phyloP scores from a whole-genome alignment of 179 eudicot genomes.

The Beta lomatogona region DNA sequence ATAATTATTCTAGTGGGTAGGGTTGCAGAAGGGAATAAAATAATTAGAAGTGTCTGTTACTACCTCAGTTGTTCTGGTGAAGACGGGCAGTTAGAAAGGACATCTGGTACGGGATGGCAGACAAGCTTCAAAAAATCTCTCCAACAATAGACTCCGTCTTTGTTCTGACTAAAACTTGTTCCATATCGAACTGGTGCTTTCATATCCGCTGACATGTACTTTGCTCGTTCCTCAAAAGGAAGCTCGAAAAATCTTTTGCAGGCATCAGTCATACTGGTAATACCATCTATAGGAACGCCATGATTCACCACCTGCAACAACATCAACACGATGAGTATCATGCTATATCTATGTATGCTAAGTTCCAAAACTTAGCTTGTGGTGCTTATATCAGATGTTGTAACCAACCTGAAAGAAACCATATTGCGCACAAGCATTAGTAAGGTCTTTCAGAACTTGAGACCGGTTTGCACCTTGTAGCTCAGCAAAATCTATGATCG shows the following conservation, averaged over 20 bases:
- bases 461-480: slow-evolving; percentile 55
- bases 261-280: slow-evolving; percentile 51
- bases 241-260: slow-evolving; percentile 64
- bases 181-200: slow-evolving; percentile 63
- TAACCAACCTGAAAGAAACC: slow-evolving; percentile 84
- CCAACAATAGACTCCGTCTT: slow-evolving; percentile 46
- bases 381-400: slow-evolving; percentile 3
- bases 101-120: slow-evolving; percentile 32
- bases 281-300: slow-evolving; percentile 42
- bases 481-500: slow-evolving; percentile 67
- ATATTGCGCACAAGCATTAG: slow-evolving; percentile 60
- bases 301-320: slow-evolving; percentile 72
- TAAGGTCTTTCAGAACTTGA: slow-evolving; percentile 46
- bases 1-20: slow-evolving; percentile 21
- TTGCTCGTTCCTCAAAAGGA: slow-evolving; percentile 61
- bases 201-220: slow-evolving; percentile 65
- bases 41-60: background rate
- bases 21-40: background rate
- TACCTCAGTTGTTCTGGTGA: slow-evolving; percentile 44
- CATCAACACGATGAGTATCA: slow-evolving; percentile 9
- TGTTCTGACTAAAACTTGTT: slow-evolving; percentile 51
- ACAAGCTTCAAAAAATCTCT: slow-evolving; percentile 48
- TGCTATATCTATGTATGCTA: slow-evolving; percentile 3
- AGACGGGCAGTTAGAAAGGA: slow-evolving; percentile 39
- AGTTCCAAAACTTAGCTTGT: slow-evolving; percentile 1